Conservation (phyloP, 352 stramenopile species). For the Globisporangium alternatum region DNA sequence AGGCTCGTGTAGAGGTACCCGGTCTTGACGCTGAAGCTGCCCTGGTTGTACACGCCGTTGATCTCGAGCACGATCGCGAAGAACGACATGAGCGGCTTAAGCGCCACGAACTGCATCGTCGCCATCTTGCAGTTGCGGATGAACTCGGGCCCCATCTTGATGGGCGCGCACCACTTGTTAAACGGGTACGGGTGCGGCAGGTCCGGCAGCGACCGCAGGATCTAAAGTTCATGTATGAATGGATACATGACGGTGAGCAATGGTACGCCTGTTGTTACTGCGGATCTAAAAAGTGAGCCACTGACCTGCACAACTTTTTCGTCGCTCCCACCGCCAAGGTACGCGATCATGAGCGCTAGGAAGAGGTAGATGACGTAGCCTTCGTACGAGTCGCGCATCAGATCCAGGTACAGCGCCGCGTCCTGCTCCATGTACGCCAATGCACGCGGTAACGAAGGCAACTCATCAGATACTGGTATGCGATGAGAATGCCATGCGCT, state of each 20-base stretch:
- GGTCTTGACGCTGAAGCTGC: slow-evolving; percentile 78
- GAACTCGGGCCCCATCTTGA: slow-evolving; percentile 85
- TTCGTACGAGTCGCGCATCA: slow-evolving; percentile 98
- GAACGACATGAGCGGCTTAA: slow-evolving; percentile 92
- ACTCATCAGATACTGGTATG: neutral
- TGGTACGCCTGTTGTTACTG: neutral
- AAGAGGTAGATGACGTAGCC: slow-evolving; percentile 98
- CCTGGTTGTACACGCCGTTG: slow-evolving; percentile 80
- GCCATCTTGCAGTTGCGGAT: slow-evolving; percentile 93
- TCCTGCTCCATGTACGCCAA: slow-evolving; percentile 21
- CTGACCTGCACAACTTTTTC: slow-evolving; percentile 64
- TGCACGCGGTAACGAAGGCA: too few relatives aligned
- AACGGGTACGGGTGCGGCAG: slow-evolving; percentile 80
- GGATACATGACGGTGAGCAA: neutral
- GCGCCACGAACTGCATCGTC: slow-evolving; percentile 95
- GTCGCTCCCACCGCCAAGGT: slow-evolving; percentile 91
- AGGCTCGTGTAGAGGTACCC: slow-evolving; percentile 93
- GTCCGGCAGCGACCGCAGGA: slow-evolving; percentile 53
- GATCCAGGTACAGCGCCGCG: slow-evolving; percentile 88
- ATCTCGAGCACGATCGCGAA: slow-evolving; percentile 82
- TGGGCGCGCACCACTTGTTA: slow-evolving; percentile 51
- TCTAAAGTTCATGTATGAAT: slow-evolving; percentile 18
- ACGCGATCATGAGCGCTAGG: slow-evolving; percentile 94
- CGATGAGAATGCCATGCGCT: neutral
- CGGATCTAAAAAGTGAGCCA: slow-evolving; percentile 21